Conservation (phyloP, 345 rosid genomes). For the Eucalyptus pauciflora region DNA sequence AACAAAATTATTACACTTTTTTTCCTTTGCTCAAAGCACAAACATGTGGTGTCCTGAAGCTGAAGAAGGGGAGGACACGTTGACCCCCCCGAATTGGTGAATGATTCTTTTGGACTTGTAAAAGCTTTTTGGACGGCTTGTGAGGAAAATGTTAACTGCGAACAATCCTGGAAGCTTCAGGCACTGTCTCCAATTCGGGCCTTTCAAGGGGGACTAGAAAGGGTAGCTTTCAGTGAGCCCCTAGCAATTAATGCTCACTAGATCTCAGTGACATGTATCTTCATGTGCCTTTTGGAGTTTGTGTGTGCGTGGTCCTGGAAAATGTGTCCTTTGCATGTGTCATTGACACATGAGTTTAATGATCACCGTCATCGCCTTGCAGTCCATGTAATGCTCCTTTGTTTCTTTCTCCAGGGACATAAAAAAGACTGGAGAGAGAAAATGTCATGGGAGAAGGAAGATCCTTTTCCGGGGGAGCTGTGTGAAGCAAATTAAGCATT, state of each 20-base stretch:
- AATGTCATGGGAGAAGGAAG: background rate
- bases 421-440: background rate
- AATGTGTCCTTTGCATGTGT: background rate
- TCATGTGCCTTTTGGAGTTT: background rate
- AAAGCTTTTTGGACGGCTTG: background rate
- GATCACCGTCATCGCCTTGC: background rate
- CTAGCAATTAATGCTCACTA: background rate
- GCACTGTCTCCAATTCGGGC: background rate
- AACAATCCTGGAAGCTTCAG: background rate
- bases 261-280: background rate
- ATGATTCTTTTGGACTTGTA: background rate
- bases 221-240: background rate
- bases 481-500: background rate
- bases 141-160: background rate
- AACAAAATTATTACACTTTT: background rate
- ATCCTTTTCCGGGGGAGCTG: background rate
- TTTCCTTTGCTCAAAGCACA: background rate
- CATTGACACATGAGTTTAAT: background rate
- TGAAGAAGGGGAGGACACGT: background rate
- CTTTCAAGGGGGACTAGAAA: background rate
- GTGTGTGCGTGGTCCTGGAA: background rate
- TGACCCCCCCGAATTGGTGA: background rate
- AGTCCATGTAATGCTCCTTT: background rate
- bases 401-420: background rate
- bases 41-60: background rate